Evolutionary conservation across 164 flowering plant genomes (phyloP), one percentile per base, ranked within the genome.

Genomic region (Annona squamosa): DNA sequence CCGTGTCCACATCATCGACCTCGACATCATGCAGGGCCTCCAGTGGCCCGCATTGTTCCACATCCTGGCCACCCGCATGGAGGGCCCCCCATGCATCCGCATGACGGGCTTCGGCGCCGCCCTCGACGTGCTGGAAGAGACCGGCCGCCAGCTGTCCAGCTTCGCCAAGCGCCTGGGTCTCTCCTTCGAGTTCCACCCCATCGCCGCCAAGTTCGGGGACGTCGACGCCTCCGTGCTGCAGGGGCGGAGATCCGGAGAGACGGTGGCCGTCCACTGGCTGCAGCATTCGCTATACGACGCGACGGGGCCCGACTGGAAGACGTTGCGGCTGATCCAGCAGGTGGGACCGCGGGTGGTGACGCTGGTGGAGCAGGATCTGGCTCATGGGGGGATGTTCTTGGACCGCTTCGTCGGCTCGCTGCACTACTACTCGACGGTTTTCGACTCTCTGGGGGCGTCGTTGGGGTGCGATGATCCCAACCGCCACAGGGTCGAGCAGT

Each of bases 21-120:
- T 91, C 0, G 97, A 91, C 69, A 84, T 91, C 82, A 89, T 89
- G 93, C 93, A 91, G 72, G 97, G 92, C 19, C 64, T 86, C 57
- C 97, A 91, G 76, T 91, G 97, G 97, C 97, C 93, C 0, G 89
- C 89, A 3, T 67, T 91, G 13, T 87, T 91, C 56, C 92, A 91
- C 78, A 87, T 88, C 74, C 85, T 91, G 0, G 89, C 93, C 1
- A 87, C 88, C 0, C 79, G 93, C 13, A 56, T 78, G 0, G 91
- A 88, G 65, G 93, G 93, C 4, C 86, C 93, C 0, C 91, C 96
- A 0, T 87, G 85, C 7, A 75, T 91, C 16, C 67, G 89, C 6
- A 80, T 91, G 85, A 91, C 96, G 5, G 96, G 87, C 2, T 46
- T 91, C 74, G 93, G 96, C 1, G 4, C 81, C 1, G 81, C 90